Base-by-base conservation (phyloP, 2,329 filamentous ascomycete species). In the Podosphaera xanthii region DNA sequence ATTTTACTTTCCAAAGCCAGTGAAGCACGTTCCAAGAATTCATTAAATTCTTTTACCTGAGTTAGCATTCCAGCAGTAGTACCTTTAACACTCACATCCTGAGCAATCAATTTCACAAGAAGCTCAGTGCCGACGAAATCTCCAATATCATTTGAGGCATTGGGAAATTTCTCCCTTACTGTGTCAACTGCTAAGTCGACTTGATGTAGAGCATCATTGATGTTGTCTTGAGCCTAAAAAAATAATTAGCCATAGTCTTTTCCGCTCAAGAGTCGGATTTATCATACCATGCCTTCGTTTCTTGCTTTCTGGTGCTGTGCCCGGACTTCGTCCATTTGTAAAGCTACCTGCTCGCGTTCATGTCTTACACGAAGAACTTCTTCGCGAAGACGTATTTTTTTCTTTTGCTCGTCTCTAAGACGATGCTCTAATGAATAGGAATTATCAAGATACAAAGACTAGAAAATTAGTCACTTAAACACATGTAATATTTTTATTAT, bases 321-420 rank as follows among this genome's bases (percentile, higher is more conserved):
- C 52, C 81, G 73, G n/a, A 83, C 72, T 6, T 78, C 78, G 62
- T 84, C 81, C 74, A 81, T 82, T 49, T 75, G 76, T 22, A 84
- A 68, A 4, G 77, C 79, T 6, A 84, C 76, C 63, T 83, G 76
- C 64, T 83, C 79, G 58, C 79, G 72, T 69, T 84, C 80, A 31
- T 73, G 72, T 53, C 78, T 75, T 60, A 83, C 72, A 1, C 74
- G 73, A 35, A 83, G 66, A n/a, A 84, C 79, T 38, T 82, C 78
- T 10, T 80, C 76, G 52, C 81, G 75, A 22, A 84, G 69, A 0
- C 70, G 67, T 2, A 81, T 67, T 66, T 72, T 82, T 64, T 80
- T 76, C 61, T 74, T 78, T 60, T 82, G 77, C 8, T 76, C 75
- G 7, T 77, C 72, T 12, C 76, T 75, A 54, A 83, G 73, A 12